A percentile compares a stretch with the other conserved stretches of the same genome.
Evolutionary conservation across 2,329 filamentous ascomycete species (phyloP).

Genomic region (Penicillium crustosum): DNA sequence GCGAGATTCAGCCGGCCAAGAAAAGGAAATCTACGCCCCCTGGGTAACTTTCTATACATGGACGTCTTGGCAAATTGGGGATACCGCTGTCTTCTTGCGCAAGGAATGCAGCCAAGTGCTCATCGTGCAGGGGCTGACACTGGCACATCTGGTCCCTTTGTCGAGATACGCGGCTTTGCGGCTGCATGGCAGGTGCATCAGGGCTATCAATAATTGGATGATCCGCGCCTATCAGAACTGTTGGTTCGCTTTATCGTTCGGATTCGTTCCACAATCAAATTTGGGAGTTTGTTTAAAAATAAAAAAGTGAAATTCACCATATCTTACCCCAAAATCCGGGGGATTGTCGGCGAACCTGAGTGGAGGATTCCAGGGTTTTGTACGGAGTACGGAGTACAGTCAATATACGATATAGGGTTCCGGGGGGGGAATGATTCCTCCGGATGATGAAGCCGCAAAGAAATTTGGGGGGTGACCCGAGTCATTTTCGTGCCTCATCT

Average conservation of each 20-base stretch:
- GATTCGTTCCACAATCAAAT: neutral
- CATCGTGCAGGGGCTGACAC: slow-evolving; percentile 7
- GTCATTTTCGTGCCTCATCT: neutral
- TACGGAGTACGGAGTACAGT: neutral
- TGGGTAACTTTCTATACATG: neutral
- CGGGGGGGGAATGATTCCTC: neutral
- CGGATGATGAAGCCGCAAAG: slow-evolving; percentile 1
- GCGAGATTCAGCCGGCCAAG: slow-evolving; percentile 2
- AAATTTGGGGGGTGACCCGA: neutral
- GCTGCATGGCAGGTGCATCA: slow-evolving; percentile 20
- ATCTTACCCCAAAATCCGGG: slow-evolving; percentile 1
- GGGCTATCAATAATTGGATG: slow-evolving; percentile 19
- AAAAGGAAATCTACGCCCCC: neutral
- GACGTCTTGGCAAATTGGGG: neutral
- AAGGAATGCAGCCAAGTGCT: slow-evolving; percentile 7
- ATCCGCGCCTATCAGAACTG: slow-evolving; percentile 24
- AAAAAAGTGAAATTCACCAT: neutral
- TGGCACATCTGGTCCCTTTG: slow-evolving; percentile 2
- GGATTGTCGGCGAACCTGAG: slow-evolving; percentile 3
- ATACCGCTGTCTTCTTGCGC: neutral
- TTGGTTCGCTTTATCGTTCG: neutral
- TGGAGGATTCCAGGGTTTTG: neutral
- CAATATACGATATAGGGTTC: neutral
- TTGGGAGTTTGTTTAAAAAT: no score
- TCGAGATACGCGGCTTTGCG: slow-evolving; percentile 20